Evolutionary conservation across 2,329 filamentous ascomycete species (phyloP).

Genomic region (Phaeosphaeriaceae sp.): DNA sequence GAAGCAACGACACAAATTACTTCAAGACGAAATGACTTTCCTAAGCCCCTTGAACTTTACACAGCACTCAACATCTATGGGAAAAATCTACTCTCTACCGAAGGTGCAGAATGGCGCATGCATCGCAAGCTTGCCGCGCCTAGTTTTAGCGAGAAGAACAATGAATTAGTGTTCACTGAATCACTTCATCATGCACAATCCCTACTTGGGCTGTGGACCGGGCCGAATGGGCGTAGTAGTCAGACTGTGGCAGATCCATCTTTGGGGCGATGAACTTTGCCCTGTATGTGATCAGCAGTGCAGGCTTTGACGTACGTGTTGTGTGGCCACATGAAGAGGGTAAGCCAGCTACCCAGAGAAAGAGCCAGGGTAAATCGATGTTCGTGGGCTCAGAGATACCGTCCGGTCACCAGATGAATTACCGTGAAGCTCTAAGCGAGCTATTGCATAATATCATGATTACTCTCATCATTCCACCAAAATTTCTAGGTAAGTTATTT

Average conservation of each 20-base stretch:
- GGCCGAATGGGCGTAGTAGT: slow-evolving; percentile 29
- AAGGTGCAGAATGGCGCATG: slow-evolving; percentile 72
- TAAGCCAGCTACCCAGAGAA: slow-evolving; percentile 38
- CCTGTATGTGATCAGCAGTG: slow-evolving; percentile 67
- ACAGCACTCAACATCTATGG: slow-evolving; percentile 69
- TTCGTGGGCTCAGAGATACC: slow-evolving; percentile 41
- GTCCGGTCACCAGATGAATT: slow-evolving; percentile 62
- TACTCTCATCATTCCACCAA: slow-evolving; percentile 65
- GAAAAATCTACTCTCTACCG: slow-evolving; percentile 72
- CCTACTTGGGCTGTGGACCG: slow-evolving; percentile 41
- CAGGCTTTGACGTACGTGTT: slow-evolving; percentile 71
- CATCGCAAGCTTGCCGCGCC: slow-evolving; percentile 76
- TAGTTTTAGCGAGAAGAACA: slow-evolving; percentile 79
- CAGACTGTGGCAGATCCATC: slow-evolving; percentile 63
- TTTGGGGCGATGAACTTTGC: slow-evolving; percentile 68
- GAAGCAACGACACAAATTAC: slow-evolving; percentile 71
- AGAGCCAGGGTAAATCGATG: slow-evolving; percentile 35
- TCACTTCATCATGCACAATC: slow-evolving; percentile 64
- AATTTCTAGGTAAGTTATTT: slow-evolving; percentile 59
- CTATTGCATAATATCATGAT: slow-evolving; percentile 69
- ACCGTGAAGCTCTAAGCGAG: slow-evolving; percentile 66
- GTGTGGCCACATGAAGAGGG: slow-evolving; percentile 65
- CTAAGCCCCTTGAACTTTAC: slow-evolving; percentile 69
- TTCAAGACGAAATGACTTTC: slow-evolving; percentile 71
- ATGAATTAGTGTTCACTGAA: slow-evolving; percentile 69